Percentiles rank a stretch among this genome's conserved stretches.
Conservation (phyloP, 2,329 filamentous ascomycete genomes). For the Plectosphaerella plurivora region DNA sequence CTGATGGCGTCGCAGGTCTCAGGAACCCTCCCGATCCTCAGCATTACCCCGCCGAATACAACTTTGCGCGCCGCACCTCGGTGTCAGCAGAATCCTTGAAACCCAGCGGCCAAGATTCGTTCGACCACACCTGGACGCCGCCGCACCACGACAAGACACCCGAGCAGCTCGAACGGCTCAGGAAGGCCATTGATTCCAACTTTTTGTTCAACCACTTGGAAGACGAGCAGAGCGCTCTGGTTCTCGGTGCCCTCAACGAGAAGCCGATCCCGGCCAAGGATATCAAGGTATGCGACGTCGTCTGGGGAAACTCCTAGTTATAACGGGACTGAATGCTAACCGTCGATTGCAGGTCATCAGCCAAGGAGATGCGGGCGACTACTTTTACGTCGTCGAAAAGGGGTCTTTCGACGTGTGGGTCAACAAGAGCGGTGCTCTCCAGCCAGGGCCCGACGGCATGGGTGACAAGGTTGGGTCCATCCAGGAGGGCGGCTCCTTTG, state of each 20-base stretch:
- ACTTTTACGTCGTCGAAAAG: conserved; percentile 94
- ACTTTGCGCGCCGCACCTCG: conserved; percentile 87
- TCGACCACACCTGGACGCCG: conserved; percentile 82
- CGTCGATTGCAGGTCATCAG: conserved; percentile 69
- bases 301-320: neutral
- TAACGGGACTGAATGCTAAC: conserved; percentile 15
- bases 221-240: conserved; percentile 83
- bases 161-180: conserved; percentile 77
- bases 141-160: conserved; percentile 77
- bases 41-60: conserved; percentile 87
- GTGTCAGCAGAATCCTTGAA: conserved; percentile 96
- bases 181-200: conserved; percentile 78
- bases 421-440: conserved; percentile 70
- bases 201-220: conserved; percentile 94
- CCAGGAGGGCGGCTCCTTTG: conserved; percentile 87
- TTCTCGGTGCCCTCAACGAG: conserved; percentile 86
- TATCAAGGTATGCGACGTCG: conserved; percentile 55
- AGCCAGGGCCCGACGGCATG: conserved; percentile 76
- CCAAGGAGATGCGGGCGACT: conserved; percentile 94
- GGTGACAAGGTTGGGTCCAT: conserved; percentile 79
- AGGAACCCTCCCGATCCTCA: conserved; percentile 53
- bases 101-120: conserved; percentile 67
- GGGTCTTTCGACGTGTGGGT: conserved; percentile 90
- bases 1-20: conserved; percentile 40
- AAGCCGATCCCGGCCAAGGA: conserved; percentile 93